A percentile compares a stretch with the other conserved stretches of the same genome.
These are phyloP conservation scores for Blastobotrys mokoenaii DNA, from an alignment of 805 yeast genomes.

Conservation along the genomic window DNA sequence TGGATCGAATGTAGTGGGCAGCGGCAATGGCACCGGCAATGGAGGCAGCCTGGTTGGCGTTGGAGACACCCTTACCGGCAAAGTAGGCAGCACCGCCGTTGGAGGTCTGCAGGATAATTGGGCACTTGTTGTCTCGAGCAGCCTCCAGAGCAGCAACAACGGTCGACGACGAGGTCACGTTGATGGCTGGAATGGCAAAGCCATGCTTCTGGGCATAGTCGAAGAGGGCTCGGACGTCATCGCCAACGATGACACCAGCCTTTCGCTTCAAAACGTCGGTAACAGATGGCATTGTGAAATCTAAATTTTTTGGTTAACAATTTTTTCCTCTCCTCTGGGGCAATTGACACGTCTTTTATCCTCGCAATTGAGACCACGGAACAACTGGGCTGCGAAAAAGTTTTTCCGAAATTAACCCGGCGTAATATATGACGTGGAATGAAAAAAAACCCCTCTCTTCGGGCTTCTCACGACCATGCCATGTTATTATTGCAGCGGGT, in stretches of 20 bases:
- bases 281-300: slow-evolving; percentile 15
- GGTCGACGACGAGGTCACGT: slow-evolving; percentile 96
- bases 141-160: slow-evolving; percentile 96
- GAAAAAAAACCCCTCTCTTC: no score
- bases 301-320: background rate
- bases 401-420: no score
- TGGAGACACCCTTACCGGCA: slow-evolving; percentile 98
- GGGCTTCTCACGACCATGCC: no score
- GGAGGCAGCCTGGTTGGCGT: slow-evolving; percentile 89
- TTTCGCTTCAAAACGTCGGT: slow-evolving; percentile 74
- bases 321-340: background rate
- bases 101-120: slow-evolving; percentile 93
- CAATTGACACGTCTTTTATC: no score
- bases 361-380: no score
- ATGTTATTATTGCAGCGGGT: no score
- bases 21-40: slow-evolving; percentile 95
- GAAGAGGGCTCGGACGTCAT: slow-evolving; percentile 73
- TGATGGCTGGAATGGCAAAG: slow-evolving; percentile 97
- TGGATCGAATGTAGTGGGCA: slow-evolving; percentile 92
- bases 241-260: slow-evolving; percentile 98
- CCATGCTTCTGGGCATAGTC: slow-evolving; percentile 88
- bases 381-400: no score
- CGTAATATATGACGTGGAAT: no score
- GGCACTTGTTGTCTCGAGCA: slow-evolving; percentile 88
- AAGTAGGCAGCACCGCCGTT: slow-evolving; percentile 99